phyloP scores from a whole-genome alignment of 177 flowering plant species.

The Tripterygium wilfordii region DNA sequence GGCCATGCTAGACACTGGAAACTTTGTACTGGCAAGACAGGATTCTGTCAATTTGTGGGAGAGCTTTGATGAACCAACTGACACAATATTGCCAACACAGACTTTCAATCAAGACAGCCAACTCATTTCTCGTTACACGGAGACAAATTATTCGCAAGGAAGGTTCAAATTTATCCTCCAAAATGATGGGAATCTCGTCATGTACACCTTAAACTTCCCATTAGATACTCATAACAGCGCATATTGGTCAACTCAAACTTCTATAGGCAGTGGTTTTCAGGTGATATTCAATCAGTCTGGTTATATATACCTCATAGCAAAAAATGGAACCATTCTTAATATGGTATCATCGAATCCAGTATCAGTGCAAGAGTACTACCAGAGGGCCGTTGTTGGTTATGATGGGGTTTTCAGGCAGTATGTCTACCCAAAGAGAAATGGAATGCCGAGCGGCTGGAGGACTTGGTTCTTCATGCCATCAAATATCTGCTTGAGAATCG shows the following conservation, averaged over 20 bases:
- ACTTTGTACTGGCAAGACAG: constrained; percentile 19
- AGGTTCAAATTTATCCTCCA: constrained; percentile 25
- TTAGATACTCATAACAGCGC: too few species aligned
- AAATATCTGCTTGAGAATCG: constrained; percentile 15
- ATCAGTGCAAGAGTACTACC: constrained; percentile 15
- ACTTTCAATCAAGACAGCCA: constrained; percentile 1
- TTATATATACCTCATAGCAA: constrained; percentile 13
- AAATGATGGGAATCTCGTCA: constrained; percentile 34
- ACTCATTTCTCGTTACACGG: constrained; percentile 18
- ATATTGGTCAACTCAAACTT: constrained; percentile 27
- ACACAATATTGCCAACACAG: constrained; percentile 35
- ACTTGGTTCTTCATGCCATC: constrained; percentile 1
- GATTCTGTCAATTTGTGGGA: constrained; percentile 20
- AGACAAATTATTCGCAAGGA: constrained; percentile 28
- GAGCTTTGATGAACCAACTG: constrained; percentile 28
- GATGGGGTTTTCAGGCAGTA: constrained; percentile 36
- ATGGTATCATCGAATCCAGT: neutral
- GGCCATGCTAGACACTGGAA: constrained; percentile 34
- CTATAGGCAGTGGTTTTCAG: constrained; percentile 11
- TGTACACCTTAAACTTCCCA: too few species aligned
- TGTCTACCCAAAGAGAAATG: constrained; percentile 15
- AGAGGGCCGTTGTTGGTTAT: constrained; percentile 25
- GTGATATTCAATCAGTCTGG: constrained; percentile 35
- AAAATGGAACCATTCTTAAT: constrained; percentile 10
- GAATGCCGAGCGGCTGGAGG: constrained; percentile 10